A percentile compares a stretch with the other conserved stretches of the same genome.
phyloP scores from a whole-genome alignment of 495 filamentous ascomycete species.

The Penicillium simplicissimum region DNA sequence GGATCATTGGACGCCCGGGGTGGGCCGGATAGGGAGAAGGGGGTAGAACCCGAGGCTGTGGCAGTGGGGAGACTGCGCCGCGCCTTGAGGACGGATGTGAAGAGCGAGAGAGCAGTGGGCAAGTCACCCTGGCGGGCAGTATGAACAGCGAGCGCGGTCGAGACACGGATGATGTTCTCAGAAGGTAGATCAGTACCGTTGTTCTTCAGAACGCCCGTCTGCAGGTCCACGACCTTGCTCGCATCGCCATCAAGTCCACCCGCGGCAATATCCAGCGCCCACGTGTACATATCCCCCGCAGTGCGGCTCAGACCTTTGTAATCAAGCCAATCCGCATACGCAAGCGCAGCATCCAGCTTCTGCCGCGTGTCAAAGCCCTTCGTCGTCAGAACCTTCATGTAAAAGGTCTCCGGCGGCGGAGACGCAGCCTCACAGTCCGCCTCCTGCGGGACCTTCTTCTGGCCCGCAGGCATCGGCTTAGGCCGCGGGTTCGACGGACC shows the following conservation, averaged over 20 bases:
- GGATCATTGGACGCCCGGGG: conserved; percentile 60
- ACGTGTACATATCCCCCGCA: conserved; percentile 67
- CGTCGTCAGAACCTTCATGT: conserved; percentile 75
- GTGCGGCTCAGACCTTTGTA: conserved; percentile 65
- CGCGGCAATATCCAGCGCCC: conserved; percentile 69
- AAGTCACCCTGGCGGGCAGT: conserved; percentile 66
- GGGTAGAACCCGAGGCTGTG: conserved; percentile 16
- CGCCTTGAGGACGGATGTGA: conserved; percentile 80
- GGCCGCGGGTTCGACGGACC: conserved; percentile 83
- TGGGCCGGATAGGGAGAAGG: conserved; percentile 51
- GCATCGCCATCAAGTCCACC: conserved; percentile 47
- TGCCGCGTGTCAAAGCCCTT: conserved; percentile 73
- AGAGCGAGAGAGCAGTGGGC: conserved; percentile 72
- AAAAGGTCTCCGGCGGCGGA: conserved; percentile 66
- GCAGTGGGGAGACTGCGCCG: conserved; percentile 49
- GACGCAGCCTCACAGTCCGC: conserved; percentile 68
- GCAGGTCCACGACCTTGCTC: conserved; percentile 55
- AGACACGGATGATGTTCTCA: conserved; percentile 68
- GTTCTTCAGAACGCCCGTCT: conserved; percentile 60
- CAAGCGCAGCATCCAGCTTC: conserved; percentile 73
- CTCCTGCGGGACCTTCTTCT: conserved; percentile 60
- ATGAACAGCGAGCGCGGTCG: conserved; percentile 76
- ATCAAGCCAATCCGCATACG: conserved; percentile 79
- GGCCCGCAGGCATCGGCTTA: conserved; percentile 63
- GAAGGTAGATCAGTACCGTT: conserved; percentile 55